Percentiles rank a stretch among this genome's conserved stretches.
Evolutionary conservation across 495 filamentous ascomycete genomes (phyloP).

Genomic region (Lophium mytilinum): DNA sequence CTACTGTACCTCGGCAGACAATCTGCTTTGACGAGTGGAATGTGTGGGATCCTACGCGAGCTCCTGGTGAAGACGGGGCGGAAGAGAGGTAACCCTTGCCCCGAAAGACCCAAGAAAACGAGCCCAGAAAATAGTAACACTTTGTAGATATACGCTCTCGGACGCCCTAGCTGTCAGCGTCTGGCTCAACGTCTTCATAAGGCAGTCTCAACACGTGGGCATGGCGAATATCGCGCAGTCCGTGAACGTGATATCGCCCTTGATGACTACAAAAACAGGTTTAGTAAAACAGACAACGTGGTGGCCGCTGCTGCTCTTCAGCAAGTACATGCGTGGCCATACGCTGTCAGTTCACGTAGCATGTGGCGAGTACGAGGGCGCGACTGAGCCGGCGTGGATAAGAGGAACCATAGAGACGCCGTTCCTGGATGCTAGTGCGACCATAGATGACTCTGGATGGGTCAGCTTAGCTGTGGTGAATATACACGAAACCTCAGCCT

Average conservation of each 20-base stretch:
- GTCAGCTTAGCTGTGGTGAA: constrained; percentile 64
- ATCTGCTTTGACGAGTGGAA: constrained; percentile 88
- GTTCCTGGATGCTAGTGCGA: constrained; percentile 64
- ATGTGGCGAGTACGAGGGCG: constrained; percentile 51
- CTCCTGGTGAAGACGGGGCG: constrained; percentile 42
- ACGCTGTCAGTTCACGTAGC: constrained; percentile 55
- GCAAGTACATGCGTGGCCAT: constrained; percentile 64
- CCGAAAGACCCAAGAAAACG: constrained; percentile 45
- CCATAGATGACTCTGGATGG: constrained; percentile 51
- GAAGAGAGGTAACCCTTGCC: constrained; percentile 24
- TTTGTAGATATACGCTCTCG: constrained; percentile 55
- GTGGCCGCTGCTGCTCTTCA: constrained; percentile 68
- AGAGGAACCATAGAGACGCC: constrained; percentile 55
- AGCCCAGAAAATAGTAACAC: constrained; percentile 39
- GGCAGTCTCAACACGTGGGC: constrained; percentile 60
- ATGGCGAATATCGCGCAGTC: constrained; percentile 79
- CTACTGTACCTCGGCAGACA: constrained; percentile 47
- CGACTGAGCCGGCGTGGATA: constrained; percentile 58
- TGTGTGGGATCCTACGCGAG: constrained; percentile 69
- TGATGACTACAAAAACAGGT: constrained; percentile 59
- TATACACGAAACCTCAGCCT: constrained; percentile 49
- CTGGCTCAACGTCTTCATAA: constrained; percentile 73
- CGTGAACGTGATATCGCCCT: constrained; percentile 69
- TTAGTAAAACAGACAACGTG: constrained; percentile 67
- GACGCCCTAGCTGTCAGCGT: constrained; percentile 67